Evolutionary conservation across 2,329 filamentous ascomycete genomes (phyloP).

Genomic region (Leptographium radiaticola): DNA sequence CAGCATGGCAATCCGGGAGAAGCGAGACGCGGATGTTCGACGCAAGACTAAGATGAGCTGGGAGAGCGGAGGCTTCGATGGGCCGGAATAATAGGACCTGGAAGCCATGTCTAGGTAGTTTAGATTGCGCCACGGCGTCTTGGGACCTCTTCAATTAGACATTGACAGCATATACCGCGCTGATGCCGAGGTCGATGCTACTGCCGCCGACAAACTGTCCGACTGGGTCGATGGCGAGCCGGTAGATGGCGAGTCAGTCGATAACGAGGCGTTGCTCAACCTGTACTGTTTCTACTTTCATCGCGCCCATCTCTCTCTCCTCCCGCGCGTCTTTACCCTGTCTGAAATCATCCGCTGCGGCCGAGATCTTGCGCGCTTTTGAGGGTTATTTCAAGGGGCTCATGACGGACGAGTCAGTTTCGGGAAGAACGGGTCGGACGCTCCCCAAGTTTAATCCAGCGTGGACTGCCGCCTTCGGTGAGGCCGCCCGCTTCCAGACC

Average conservation of each 20-base stretch:
- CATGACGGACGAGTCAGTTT: too few species aligned
- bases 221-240: neutral
- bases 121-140: too few species aligned
- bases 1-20: neutral
- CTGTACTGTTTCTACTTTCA: slow-evolving; percentile 5
- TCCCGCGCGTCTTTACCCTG: neutral
- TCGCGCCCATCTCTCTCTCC: slow-evolving; percentile 2
- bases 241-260: too few species aligned
- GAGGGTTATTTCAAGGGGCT: too few species aligned
- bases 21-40: slow-evolving; percentile 4
- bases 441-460: too few species aligned
- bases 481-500: too few species aligned
- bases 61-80: neutral
- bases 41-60: slow-evolving; percentile 8
- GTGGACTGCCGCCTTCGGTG: too few species aligned
- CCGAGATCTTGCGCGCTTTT: too few species aligned
- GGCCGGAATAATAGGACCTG: neutral
- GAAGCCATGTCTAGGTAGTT: neutral
- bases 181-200: neutral
- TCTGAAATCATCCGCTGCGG: too few species aligned
- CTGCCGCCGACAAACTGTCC: neutral
- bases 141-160: neutral
- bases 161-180: neutral
- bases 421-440: too few species aligned
- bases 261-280: slow-evolving; percentile 1